Evolutionary conservation across 2,329 filamentous ascomycete genomes (phyloP).

Genomic region (Cordyceps cateniannulata): DNA sequence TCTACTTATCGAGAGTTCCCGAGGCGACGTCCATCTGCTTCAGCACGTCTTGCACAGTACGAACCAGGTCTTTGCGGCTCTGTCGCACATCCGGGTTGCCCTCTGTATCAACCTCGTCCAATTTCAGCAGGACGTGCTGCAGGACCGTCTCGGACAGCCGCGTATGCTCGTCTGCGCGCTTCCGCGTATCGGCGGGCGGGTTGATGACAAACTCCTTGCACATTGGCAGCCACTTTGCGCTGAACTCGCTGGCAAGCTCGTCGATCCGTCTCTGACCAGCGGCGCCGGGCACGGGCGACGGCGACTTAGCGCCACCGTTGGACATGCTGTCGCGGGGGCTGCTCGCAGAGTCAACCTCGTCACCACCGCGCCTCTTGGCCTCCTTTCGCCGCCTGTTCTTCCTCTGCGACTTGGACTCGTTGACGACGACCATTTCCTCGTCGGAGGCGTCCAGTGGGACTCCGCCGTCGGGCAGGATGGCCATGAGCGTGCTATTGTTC

Average conservation of each 20-base stretch:
- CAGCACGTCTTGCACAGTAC: conserved; percentile 60
- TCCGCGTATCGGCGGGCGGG: conserved; percentile 60
- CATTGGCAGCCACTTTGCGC: conserved; percentile 56
- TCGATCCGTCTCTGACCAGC: conserved; percentile 52
- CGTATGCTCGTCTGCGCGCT: conserved; percentile 67
- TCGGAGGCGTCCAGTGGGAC: conserved; percentile 32
- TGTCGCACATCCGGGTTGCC: conserved; percentile 59
- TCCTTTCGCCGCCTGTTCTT: conserved; percentile 36
- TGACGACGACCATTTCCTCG: conserved; percentile 37
- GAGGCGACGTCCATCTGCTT: conserved; percentile 52
- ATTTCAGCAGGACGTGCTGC: conserved; percentile 68
- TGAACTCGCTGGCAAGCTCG: conserved; percentile 59
- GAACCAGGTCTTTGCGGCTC: conserved; percentile 66
- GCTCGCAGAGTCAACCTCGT: conserved; percentile 34
- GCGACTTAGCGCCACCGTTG: conserved; percentile 24
- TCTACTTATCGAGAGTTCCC: conserved; percentile 13
- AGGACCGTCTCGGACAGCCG: conserved; percentile 69
- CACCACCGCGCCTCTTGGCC: conserved; percentile 30
- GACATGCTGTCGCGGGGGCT: conserved; percentile 39
- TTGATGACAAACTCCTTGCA: conserved; percentile 54
- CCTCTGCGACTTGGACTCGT: conserved; percentile 31
- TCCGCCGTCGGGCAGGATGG: conserved; percentile 33
- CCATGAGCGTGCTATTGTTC: conserved; percentile 53
- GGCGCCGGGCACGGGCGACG: conserved; percentile 27
- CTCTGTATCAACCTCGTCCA: conserved; percentile 69